Evolutionary conservation across 169 alveolate genomes (phyloP).

Genomic region (Plasmodium gaboni): DNA sequence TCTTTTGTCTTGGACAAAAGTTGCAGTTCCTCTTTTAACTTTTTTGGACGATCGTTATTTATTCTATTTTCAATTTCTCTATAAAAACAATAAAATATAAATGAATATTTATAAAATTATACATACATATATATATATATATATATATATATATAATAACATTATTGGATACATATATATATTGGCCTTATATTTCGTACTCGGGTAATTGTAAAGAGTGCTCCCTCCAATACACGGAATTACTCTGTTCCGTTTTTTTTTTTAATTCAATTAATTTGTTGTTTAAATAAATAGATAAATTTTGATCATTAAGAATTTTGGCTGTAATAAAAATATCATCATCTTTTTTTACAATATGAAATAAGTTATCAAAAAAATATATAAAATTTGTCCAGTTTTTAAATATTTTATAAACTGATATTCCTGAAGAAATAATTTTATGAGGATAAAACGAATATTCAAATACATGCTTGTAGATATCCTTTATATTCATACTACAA

Average conservation of each 20-base stretch:
- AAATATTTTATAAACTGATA: slow-evolving; percentile 81
- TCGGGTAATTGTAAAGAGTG: slow-evolving; percentile 56
- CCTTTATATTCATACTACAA: slow-evolving; percentile 63
- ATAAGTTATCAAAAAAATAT: slow-evolving; percentile 40
- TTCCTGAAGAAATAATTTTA: slow-evolving; percentile 81
- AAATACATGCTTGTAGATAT: slow-evolving; percentile 76
- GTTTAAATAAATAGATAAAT: slow-evolving; percentile 48
- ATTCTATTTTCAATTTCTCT: slow-evolving; percentile 60
- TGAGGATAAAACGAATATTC: slow-evolving; percentile 83
- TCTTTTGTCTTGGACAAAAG: slow-evolving; percentile 68
- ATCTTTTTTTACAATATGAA: slow-evolving; percentile 24
- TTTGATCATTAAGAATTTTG: slow-evolving; percentile 49
- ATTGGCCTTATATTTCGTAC: slow-evolving; percentile 1
- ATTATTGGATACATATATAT: not conserved
- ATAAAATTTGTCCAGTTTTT: slow-evolving; percentile 79
- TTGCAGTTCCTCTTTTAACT: slow-evolving; percentile 64
- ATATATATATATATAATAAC: not conserved
- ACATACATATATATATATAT: not conserved
- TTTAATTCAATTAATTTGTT: slow-evolving; percentile 55
- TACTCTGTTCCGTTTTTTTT: slow-evolving; percentile 26
- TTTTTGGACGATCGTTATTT: slow-evolving; percentile 64
- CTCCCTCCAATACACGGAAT: slow-evolving; percentile 57
- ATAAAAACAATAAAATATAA: not conserved
- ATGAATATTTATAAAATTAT: not conserved
- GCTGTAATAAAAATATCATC: slow-evolving; percentile 29